phyloP scores from a whole-genome alignment of 2,329 filamentous ascomycete genomes.

The Cladosporium sp. region DNA sequence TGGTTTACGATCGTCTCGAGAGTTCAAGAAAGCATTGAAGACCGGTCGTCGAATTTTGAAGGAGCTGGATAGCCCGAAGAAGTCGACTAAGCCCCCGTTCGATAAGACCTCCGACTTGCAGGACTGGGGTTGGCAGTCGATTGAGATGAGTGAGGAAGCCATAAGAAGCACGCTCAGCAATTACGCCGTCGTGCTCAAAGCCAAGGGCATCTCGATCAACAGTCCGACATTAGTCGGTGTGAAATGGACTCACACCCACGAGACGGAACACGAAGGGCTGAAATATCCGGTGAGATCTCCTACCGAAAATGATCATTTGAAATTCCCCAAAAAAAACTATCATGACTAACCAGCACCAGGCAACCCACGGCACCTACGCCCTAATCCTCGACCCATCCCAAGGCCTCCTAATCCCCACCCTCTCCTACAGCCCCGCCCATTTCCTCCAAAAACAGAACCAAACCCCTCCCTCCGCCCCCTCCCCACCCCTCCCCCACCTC shows the following conservation, averaged over 20 bases:
- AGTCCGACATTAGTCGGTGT: background rate
- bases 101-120: background rate
- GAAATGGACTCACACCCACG: background rate
- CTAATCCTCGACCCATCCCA: background rate
- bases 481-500: constrained; percentile 5
- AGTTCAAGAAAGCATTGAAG: background rate
- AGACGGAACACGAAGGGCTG: background rate
- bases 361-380: background rate
- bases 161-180: background rate
- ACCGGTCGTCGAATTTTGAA: background rate
- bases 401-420: background rate
- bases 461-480: background rate
- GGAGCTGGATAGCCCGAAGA: background rate
- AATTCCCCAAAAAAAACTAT: too few relatives aligned
- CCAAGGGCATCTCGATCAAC: background rate
- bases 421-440: background rate
- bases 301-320: too few relatives aligned
- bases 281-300: background rate
- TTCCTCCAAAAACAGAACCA: background rate
- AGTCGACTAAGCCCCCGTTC: background rate
- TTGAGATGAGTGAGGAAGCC: background rate
- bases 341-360: background rate
- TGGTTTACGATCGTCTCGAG: background rate
- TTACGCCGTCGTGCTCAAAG: background rate
- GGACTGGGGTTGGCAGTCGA: constrained; percentile 3